Percentiles rank a stretch among this genome's conserved stretches.
Conservation (phyloP, 345 rosid genomes). For the Camelina hispida region DNA sequence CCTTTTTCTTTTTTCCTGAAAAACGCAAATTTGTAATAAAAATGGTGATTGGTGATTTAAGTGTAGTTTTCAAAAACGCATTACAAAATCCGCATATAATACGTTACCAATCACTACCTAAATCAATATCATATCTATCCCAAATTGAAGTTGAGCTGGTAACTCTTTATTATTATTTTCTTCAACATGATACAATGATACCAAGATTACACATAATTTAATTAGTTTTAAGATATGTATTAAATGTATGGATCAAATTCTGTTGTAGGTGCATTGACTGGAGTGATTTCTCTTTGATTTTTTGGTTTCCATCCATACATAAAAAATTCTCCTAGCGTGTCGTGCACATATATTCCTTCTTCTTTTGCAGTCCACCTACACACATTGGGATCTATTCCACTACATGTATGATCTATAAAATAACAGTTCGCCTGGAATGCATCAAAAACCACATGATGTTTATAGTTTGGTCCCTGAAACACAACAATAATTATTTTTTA, state of each 20-base stretch:
- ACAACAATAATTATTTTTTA: background rate
- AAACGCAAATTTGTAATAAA: no score
- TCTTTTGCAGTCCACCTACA: conserved; percentile 34
- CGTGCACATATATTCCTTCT: conserved; percentile 19
- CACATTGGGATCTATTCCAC: conserved; percentile 25
- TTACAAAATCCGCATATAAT: no score
- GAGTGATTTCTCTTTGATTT: background rate
- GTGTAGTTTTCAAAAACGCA: no score
- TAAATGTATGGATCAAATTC: background rate
- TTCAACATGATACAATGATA: background rate
- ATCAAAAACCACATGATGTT: conserved; percentile 24
- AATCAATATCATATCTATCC: no score
- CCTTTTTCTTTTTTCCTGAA: no score
- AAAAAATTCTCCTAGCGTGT: conserved; percentile 12
- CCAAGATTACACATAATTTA: background rate
- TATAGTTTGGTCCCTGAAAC: conserved; percentile 35
- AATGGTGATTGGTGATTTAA: no score
- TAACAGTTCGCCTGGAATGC: conserved; percentile 9
- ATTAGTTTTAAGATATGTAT: background rate
- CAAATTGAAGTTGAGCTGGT: no score
- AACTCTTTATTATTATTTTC: no score
- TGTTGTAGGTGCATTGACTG: background rate
- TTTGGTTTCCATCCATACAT: conserved; percentile 32
- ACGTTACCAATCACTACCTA: no score
- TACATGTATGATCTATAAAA: conserved; percentile 30